Evolutionary conservation across 78 protist species (phyloP).

Genomic region (Dictyostelium firmibasis): DNA sequence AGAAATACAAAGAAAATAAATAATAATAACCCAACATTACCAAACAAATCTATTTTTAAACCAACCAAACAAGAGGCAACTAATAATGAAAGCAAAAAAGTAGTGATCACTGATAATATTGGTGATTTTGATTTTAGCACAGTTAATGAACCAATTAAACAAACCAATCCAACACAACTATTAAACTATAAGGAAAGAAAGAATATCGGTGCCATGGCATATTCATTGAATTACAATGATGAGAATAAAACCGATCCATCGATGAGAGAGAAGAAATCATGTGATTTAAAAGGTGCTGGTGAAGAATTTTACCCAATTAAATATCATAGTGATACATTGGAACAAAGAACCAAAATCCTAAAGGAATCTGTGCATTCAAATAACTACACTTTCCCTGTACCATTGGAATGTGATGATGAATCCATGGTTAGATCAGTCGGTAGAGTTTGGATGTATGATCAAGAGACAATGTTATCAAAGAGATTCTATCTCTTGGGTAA

Average conservation of each 20-base stretch:
- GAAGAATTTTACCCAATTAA: constrained; percentile 9
- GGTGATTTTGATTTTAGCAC: neutral
- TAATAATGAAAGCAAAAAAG: neutral
- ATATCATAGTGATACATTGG: constrained; percentile 7
- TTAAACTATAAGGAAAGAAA: neutral
- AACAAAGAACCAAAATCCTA: constrained; percentile 11
- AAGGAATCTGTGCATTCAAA: neutral
- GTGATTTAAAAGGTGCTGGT: neutral
- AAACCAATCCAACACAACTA: neutral
- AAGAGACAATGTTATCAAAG: neutral
- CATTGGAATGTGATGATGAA: neutral
- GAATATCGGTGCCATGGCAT: neutral
- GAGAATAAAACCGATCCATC: neutral
- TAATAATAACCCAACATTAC: neutral
- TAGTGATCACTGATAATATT: neutral
- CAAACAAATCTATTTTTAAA: neutral
- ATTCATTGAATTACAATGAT: neutral
- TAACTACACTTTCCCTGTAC: neutral
- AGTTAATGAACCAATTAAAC: neutral
- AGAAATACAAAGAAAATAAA: neutral
- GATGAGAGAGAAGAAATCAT: neutral
- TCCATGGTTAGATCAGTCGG: constrained; percentile 9
- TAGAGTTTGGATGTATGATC: constrained; percentile 25
- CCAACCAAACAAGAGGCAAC: neutral
- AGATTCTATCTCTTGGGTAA: constrained; percentile 27